phyloP scores from a whole-genome alignment of 108 stramenopile genomes.

The Stephanodiscus triporus region DNA sequence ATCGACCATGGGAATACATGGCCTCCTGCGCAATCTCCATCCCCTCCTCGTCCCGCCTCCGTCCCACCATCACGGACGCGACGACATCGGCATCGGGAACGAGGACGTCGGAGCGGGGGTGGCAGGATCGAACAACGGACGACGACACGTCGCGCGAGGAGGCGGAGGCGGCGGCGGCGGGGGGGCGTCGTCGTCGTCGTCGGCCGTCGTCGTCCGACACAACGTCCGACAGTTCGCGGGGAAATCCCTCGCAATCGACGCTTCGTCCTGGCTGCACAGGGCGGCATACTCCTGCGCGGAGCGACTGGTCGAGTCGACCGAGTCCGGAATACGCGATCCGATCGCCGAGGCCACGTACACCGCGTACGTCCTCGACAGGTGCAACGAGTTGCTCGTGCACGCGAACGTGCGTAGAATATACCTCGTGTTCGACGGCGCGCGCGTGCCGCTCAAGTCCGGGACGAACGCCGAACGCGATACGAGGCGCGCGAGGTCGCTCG shows the following conservation, averaged over 20 bases:
- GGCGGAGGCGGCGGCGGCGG: constrained; percentile 10
- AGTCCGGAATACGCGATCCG: constrained; percentile 49
- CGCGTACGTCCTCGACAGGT: constrained; percentile 67
- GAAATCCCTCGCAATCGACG: constrained; percentile 76
- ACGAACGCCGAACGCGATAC: constrained; percentile 74
- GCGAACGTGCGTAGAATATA: constrained; percentile 62
- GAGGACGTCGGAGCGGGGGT: background rate
- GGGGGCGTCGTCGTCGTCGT: too few relatives aligned
- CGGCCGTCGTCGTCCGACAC: constrained; percentile 37
- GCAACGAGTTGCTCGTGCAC: constrained; percentile 59
- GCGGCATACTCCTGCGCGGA: constrained; percentile 83
- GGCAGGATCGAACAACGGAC: background rate
- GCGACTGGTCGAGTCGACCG: constrained; percentile 70
- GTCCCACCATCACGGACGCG: constrained; percentile 19
- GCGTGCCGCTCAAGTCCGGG: constrained; percentile 79
- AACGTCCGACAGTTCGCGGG: constrained; percentile 66
- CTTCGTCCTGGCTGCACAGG: constrained; percentile 87
- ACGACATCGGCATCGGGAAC: background rate
- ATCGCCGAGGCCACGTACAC: constrained; percentile 55
- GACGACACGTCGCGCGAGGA: background rate
- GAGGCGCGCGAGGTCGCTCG: constrained; percentile 58
- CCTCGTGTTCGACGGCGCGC: constrained; percentile 84
- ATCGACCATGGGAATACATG: constrained; percentile 80
- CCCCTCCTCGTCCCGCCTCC: constrained; percentile 50
- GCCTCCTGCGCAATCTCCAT: constrained; percentile 73